Percentiles rank a stretch among this genome's conserved stretches.
Conservation (phyloP, 768 basidiomycete species). For the Tulasnella sp. region DNA sequence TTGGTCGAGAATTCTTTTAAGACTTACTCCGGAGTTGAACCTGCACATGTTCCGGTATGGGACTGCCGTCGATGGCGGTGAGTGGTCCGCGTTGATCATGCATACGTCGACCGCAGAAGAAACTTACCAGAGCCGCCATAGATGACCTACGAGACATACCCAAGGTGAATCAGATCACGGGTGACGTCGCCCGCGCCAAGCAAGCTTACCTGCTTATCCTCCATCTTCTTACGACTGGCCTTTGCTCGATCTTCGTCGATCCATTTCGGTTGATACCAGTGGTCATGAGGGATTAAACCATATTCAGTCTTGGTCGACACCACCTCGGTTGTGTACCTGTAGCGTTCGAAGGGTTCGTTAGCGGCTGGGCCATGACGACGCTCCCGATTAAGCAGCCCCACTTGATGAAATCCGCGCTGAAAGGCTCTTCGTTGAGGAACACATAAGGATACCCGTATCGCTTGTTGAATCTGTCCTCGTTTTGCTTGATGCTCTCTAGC, state of each 20-base stretch:
- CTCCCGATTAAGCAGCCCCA: slow-evolving; percentile 41
- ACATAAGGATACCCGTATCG: slow-evolving; percentile 79
- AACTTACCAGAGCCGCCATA: slow-evolving; percentile 35
- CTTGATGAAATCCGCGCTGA: slow-evolving; percentile 72
- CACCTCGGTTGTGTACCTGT: slow-evolving; percentile 51
- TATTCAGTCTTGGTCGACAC: slow-evolving; percentile 67
- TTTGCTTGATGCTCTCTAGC: slow-evolving; percentile 66
- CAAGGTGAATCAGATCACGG: slow-evolving; percentile 29
- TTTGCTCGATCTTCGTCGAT: slow-evolving; percentile 74
- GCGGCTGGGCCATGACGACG: slow-evolving; percentile 1
- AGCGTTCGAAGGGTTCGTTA: slow-evolving; percentile 9
- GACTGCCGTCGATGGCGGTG: slow-evolving; percentile 42
- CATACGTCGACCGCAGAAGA: neutral
- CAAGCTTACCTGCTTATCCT: slow-evolving; percentile 51
- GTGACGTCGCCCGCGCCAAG: neutral
- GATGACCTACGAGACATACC: slow-evolving; percentile 31
- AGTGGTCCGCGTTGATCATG: neutral
- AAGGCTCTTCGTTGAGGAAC: slow-evolving; percentile 82
- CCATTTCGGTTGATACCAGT: slow-evolving; percentile 78
- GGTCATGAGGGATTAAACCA: slow-evolving; percentile 59
- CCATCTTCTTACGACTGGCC: slow-evolving; percentile 63
- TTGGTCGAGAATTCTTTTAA: neutral
- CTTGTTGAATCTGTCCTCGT: slow-evolving; percentile 88
- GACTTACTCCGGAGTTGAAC: slow-evolving; percentile 80
- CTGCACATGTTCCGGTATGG: slow-evolving; percentile 94